These are phyloP conservation scores for Moniliophthora roreri DNA, from an alignment of 1,284 basidiomycete species.

Conservation along the genomic window DNA sequence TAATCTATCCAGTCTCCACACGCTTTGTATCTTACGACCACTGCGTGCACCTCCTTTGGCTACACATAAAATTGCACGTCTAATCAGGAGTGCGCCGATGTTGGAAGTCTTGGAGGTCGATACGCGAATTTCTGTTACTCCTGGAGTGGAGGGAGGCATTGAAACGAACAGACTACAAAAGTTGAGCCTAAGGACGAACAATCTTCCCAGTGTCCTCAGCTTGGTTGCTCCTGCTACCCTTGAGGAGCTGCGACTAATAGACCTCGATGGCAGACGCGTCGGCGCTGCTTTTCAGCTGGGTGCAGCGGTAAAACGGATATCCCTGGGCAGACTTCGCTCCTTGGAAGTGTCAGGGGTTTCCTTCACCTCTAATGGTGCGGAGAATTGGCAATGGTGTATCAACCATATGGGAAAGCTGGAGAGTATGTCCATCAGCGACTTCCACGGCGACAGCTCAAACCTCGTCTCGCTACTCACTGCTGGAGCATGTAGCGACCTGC, in stretches of 20 bases:
- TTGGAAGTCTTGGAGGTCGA: conserved; percentile 15
- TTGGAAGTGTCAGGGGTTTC: neutral
- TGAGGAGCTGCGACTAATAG: conserved; percentile 11
- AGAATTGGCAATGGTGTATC: no score
- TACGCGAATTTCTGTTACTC: conserved; percentile 6
- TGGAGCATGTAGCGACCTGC: no score
- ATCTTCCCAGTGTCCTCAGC: conserved; percentile 10
- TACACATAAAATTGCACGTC: conserved; percentile 9
- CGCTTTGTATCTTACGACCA: conserved; percentile 12
- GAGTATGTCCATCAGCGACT: no score
- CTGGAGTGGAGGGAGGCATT: neutral
- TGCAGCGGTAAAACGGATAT: neutral
- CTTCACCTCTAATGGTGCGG: neutral
- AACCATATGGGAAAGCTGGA: no score
- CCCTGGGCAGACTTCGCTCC: neutral
- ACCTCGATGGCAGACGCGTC: conserved; percentile 13
- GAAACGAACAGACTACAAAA: conserved; percentile 8
- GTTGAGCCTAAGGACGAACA: conserved; percentile 14
- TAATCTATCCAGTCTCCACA: conserved; percentile 11
- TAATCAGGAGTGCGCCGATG: conserved; percentile 11
- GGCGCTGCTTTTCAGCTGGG: conserved; percentile 6
- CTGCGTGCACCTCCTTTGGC: conserved; percentile 15
- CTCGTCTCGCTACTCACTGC: no score
- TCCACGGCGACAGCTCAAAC: no score
- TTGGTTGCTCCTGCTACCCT: conserved; percentile 7